phyloP scores from a whole-genome alignment of 2,329 filamentous ascomycete genomes.

The Penicillium nordicum region DNA sequence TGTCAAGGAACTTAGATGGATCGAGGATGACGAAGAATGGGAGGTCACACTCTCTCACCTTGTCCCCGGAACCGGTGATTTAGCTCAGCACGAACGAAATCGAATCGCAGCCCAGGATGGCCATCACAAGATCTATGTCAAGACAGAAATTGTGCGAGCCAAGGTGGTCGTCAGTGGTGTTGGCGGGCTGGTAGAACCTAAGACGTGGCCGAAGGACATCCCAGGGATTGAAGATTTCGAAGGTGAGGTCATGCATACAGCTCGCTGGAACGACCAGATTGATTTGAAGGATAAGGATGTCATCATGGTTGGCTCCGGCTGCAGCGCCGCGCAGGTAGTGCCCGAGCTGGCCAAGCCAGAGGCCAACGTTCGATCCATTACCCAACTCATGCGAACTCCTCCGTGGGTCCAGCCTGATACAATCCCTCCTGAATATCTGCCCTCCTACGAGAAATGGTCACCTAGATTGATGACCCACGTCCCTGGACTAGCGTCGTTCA shows the following conservation, averaged over 20 bases:
- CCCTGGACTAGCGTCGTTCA: constrained; percentile 49
- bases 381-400: constrained; percentile 57
- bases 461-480: constrained; percentile 47
- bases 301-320: constrained; percentile 57
- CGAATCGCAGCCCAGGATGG: constrained; percentile 46
- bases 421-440: constrained; percentile 37
- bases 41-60: constrained; percentile 52
- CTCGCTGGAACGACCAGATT: constrained; percentile 53
- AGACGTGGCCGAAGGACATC: constrained; percentile 49
- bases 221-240: constrained; percentile 53
- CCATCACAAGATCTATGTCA: constrained; percentile 46
- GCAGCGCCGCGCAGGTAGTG: constrained; percentile 57
- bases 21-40: constrained; percentile 55
- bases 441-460: constrained; percentile 48
- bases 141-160: constrained; percentile 51
- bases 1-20: constrained; percentile 51
- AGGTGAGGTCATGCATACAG: constrained; percentile 57
- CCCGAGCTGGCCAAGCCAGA: constrained; percentile 49
- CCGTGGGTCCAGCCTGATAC: constrained; percentile 53
- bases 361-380: constrained; percentile 54
- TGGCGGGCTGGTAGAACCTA: constrained; percentile 56
- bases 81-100: constrained; percentile 48
- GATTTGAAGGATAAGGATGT: constrained; percentile 56
- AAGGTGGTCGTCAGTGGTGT: constrained; percentile 56
- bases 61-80: constrained; percentile 53